Percentiles rank a stretch among this genome's conserved stretches.
These are phyloP conservation scores for Fusarium pilosicola DNA, from an alignment of 2,329 filamentous ascomycete species.

Conservation along the genomic window DNA sequence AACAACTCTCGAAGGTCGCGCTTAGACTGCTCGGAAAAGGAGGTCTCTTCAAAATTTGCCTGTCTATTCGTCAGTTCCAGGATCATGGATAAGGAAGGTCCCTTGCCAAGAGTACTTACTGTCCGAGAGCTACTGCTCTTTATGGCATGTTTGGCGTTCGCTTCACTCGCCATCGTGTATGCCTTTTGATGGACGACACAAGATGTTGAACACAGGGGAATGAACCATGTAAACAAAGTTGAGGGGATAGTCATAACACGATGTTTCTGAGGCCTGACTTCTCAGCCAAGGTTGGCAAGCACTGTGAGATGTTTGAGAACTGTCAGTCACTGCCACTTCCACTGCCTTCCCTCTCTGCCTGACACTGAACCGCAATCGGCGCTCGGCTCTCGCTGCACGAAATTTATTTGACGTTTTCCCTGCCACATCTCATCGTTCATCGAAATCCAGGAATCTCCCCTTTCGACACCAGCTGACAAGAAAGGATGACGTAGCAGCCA, in stretches of 20 bases:
- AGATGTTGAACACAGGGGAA: accelerated
- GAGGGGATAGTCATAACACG: accelerated
- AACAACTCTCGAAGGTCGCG: not conserved
- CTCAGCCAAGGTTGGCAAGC: too few species aligned
- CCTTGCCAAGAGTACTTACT: not conserved
- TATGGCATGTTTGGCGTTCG: not conserved
- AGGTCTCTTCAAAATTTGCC: not conserved
- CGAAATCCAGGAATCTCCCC: too few species aligned
- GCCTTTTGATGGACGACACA: too few species aligned
- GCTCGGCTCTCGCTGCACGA: not conserved
- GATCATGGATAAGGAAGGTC: accelerated
- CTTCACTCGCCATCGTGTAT: not conserved
- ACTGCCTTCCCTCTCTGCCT: not conserved
- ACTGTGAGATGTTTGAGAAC: not conserved
- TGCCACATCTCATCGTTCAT: too few species aligned
- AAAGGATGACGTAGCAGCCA: too few species aligned
- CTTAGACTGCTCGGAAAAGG: not conserved
- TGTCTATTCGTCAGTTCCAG: not conserved
- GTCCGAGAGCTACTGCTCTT: too few species aligned
- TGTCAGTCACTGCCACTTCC: not conserved
- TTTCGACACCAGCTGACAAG: too few species aligned
- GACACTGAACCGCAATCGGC: not conserved
- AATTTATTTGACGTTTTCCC: too few species aligned
- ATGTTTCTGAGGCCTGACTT: not conserved
- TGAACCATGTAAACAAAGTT: not conserved